Percentiles rank a stretch among this genome's conserved stretches.
Conservation (phyloP, 2,329 filamentous ascomycete genomes). For the Ascochyta viciae-villosae region DNA sequence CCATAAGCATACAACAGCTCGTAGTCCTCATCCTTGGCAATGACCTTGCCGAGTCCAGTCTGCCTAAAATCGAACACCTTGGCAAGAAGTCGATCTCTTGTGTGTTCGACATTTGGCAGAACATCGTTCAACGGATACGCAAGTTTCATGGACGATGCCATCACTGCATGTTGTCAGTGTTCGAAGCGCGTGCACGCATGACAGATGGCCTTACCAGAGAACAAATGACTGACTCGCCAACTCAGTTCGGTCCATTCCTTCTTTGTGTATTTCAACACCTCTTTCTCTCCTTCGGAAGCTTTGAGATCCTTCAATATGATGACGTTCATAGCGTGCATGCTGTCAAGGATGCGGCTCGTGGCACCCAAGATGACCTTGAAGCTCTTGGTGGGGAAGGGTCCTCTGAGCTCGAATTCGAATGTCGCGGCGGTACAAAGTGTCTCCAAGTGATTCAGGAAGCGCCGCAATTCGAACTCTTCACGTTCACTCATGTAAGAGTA, state of each 20-base stretch:
- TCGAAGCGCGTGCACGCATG: background rate
- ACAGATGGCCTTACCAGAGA: constrained; percentile 59
- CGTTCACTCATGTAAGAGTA: constrained; percentile 83
- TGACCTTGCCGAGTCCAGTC: constrained; percentile 60
- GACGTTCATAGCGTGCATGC: constrained; percentile 95
- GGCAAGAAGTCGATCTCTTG: constrained; percentile 81
- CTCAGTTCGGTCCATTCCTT: constrained; percentile 82
- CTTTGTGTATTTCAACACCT: constrained; percentile 79
- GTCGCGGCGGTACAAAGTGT: constrained; percentile 73
- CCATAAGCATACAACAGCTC: constrained; percentile 92
- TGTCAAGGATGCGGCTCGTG: constrained; percentile 85
- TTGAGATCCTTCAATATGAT: constrained; percentile 82
- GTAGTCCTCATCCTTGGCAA: constrained; percentile 79
- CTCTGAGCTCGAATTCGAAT: constrained; percentile 87
- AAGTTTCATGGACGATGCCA: constrained; percentile 91
- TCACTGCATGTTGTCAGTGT: constrained; percentile 59
- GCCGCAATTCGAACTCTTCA: constrained; percentile 86
- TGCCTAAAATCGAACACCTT: constrained; percentile 88
- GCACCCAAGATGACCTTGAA: constrained; percentile 78
- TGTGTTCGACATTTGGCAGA: constrained; percentile 80
- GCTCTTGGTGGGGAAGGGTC: constrained; percentile 79
- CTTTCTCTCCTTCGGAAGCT: constrained; percentile 79
- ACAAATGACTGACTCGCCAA: constrained; percentile 87
- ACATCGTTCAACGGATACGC: constrained; percentile 93
- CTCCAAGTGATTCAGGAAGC: constrained; percentile 77